Evolutionary conservation across 164 flowering plant genomes (phyloP).

Genomic region (Magnolia officinalis): DNA sequence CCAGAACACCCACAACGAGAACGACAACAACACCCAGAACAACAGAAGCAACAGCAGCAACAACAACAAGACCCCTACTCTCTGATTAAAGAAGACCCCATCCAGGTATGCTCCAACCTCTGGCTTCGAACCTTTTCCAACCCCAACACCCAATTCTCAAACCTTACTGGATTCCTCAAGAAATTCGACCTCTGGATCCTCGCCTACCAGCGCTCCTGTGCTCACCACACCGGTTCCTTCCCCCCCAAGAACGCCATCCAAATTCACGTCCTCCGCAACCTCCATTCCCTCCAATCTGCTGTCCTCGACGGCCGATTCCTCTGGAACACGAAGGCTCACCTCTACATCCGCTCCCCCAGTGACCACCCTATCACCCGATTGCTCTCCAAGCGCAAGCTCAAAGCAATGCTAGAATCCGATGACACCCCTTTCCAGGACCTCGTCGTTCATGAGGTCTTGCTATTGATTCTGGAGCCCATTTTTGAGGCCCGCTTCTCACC

Average conservation of each 20-base stretch:
- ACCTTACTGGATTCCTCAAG: conserved; percentile 79
- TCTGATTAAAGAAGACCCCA: conserved; percentile 79
- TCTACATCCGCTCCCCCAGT: conserved; percentile 53
- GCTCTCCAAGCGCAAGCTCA: conserved; percentile 49
- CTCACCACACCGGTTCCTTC: conserved; percentile 74
- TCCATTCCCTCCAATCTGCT: conserved; percentile 62
- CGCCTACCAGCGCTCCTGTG: conserved; percentile 86
- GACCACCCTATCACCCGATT: conserved; percentile 34
- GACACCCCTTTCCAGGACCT: conserved; percentile 69
- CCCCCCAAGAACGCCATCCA: conserved; percentile 76
- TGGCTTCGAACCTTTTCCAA: conserved; percentile 75
- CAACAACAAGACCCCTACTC: conserved; percentile 49
- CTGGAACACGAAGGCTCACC: conserved; percentile 55
- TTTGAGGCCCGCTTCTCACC: conserved; percentile 76
- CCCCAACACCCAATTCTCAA: conserved; percentile 34
- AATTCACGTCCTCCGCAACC: conserved; percentile 42
- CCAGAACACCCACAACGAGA: background rate
- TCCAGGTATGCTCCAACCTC: conserved; percentile 58
- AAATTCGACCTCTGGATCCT: conserved; percentile 90
- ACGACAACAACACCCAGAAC: background rate
- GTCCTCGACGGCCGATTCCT: conserved; percentile 49
- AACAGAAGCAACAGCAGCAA: conserved; percentile 4
- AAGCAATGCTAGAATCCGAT: conserved; percentile 38
- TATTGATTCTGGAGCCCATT: conserved; percentile 77
- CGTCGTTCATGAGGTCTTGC: conserved; percentile 83